Evolutionary conservation across 371 early-diverging fungal species (phyloP), one percentile per base, ranked within the genome.

Genomic region (Mortierella sp.): DNA sequence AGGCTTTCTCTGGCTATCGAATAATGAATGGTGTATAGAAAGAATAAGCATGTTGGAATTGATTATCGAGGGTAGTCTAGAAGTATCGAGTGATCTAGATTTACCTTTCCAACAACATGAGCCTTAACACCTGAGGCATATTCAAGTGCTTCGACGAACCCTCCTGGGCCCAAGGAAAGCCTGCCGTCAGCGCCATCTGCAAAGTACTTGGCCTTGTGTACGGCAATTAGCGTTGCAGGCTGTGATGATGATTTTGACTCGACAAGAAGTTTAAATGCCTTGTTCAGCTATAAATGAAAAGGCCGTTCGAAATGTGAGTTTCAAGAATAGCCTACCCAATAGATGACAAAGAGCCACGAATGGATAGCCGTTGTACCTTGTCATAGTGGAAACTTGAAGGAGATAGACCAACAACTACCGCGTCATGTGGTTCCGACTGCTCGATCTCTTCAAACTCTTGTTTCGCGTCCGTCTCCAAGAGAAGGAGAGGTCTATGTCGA

Each of bases 81-180:
- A 36, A 36, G 36, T 36, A 6, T 3, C 36, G 36, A 36, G 36
- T 0, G 36, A 36, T 36, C 7, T 36, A 16, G 16, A 3, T 43
- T 43, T 85, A 85, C 85, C 70, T 96, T 96, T 5, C 97, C 97
- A n/a, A 95, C 94, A n/a, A 93, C 86, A 58, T 73, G 84, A 0
- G 96, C 91, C 33, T 86, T 84, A 24, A 74, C 76, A 6, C 89
- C 94, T 0, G 95, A 88, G 5, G 94, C 92, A 75, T 88, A 94
- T 73, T 96, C 96, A 41, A 96, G 85, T 3, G 94, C 94, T 72
- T 90, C 86, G 0, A 95, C 94, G 87, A 96, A 96, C 11, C 94
- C 93, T 8, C 97, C 97, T 2, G 96, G 97, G 0, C 97, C 97
- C 72, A 96, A 75, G 2, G 93, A 89, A 28, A 96, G 82, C 15